Base-by-base conservation (phyloP, 2,329 filamentous ascomycete genomes). In the Orbilia javanica region DNA sequence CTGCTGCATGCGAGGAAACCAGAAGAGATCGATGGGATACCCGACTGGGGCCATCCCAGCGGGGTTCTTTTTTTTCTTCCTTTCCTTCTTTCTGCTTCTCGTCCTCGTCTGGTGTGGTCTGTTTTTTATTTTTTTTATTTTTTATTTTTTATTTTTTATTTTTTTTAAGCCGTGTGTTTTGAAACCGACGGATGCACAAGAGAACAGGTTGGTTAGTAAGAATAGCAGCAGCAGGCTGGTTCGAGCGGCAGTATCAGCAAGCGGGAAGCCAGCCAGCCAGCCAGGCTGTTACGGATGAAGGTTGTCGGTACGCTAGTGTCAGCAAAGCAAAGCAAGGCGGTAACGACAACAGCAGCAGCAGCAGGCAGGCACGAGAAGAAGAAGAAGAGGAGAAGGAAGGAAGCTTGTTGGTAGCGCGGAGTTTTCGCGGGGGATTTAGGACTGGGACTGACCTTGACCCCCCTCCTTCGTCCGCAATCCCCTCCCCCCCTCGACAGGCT, bases 1-100 rank as follows among this genome's bases (percentile, higher is more conserved):
- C 46, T 74, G 70, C 39, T 74, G 70, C 70, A 74, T 66, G 70
- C 70, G 70, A 74, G 53, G 34, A 27, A 22, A 44, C 4, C 18
- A 55, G 20, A 53, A 63, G 25, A 63, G 25, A 53, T 57, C 52
- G 18, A 57, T 57, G 20, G 31, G 27, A 39, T 4, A n/a, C 20
- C 13, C 11, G 22, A 31, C 50, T 48, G 65, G 48, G 52, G 68
- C 29, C 68, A 71, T 71, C 68, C 68, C 68, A 65, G 68, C 68
- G 60, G 44, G 44, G n/a, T n/a, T n/a, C n/a, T n/a, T n/a, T n/a
- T n/a, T n/a, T n/a, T n/a, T n/a, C n/a, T n/a, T n/a, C 13, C 36
- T 4, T 39, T 36, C 34, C 1, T 18, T 44, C 39, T 3, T 20
- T 44, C 39, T 13, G 18, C n/a, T n/a, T n/a, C n/a, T n/a, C n/a